Percentiles rank a stretch among this genome's conserved stretches.
phyloP scores from a whole-genome alignment of 352 stramenopile genomes.

The Globisporangium okanoganense region DNA sequence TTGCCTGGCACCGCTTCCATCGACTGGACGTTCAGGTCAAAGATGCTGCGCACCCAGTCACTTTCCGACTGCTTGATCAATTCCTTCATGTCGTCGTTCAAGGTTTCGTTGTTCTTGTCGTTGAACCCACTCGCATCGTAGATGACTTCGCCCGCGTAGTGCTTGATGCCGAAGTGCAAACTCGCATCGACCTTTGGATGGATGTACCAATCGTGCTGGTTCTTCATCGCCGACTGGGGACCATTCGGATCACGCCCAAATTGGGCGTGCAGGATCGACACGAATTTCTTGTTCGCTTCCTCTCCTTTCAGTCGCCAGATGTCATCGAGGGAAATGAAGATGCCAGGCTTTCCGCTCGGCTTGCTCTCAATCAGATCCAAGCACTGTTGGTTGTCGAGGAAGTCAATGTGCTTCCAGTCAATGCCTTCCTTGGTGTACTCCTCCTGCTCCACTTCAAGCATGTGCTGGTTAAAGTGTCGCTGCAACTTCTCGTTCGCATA shows the following conservation, averaged over 20 bases:
- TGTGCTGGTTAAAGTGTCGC: slow-evolving; percentile 93
- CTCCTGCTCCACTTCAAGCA: slow-evolving; percentile 96
- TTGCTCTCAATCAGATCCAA: slow-evolving; percentile 93
- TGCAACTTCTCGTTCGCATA: slow-evolving; percentile 96
- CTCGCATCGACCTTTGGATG: slow-evolving; percentile 90
- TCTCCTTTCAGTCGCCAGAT: slow-evolving; percentile 92
- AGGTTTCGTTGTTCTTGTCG: slow-evolving; percentile 98
- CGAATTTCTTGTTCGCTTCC: slow-evolving; percentile 90
- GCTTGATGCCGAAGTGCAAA: slow-evolving; percentile 85
- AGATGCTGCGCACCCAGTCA: slow-evolving; percentile 82
- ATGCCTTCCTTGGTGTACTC: slow-evolving; percentile 97
- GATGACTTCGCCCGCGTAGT: slow-evolving; percentile 93
- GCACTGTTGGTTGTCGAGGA: slow-evolving; percentile 92
- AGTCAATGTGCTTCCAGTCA: slow-evolving; percentile 91
- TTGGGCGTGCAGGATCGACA: slow-evolving; percentile 80
- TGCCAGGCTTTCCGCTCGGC: slow-evolving; percentile 83
- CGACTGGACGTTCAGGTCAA: slow-evolving; percentile 83
- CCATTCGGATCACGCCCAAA: slow-evolving; percentile 71
- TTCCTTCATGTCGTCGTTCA: slow-evolving; percentile 94
- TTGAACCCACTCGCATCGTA: slow-evolving; percentile 98
- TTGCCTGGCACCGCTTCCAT: slow-evolving; percentile 79
- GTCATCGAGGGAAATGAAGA: slow-evolving; percentile 96
- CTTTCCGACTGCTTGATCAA: slow-evolving; percentile 84
- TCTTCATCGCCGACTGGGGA: slow-evolving; percentile 48
- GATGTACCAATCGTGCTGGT: slow-evolving; percentile 84